Evolutionary conservation across 495 filamentous ascomycete genomes (phyloP).

Genomic region (Penicillium desertorum): DNA sequence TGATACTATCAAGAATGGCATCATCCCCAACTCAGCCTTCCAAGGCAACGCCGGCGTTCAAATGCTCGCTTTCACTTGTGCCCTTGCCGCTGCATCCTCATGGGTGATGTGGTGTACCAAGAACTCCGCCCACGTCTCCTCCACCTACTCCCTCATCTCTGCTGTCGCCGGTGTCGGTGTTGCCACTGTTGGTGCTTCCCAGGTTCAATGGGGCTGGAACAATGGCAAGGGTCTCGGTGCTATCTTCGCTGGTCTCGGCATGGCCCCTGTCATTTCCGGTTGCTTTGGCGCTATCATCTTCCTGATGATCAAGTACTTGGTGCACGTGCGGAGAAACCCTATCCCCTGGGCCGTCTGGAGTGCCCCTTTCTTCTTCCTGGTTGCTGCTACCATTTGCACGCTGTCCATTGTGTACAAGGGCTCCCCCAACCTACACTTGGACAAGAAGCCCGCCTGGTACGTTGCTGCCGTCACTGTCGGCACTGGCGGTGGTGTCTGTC

Average conservation of each 20-base stretch:
- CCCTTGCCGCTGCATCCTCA: slow-evolving; percentile 53
- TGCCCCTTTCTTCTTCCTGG: slow-evolving; percentile 58
- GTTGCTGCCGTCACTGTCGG: slow-evolving; percentile 58
- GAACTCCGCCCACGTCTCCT: slow-evolving; percentile 61
- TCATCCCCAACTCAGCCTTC: slow-evolving; percentile 54
- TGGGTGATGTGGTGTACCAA: slow-evolving; percentile 65
- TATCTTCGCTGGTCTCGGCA: slow-evolving; percentile 60
- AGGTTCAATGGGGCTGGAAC: slow-evolving; percentile 66
- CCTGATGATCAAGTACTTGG: slow-evolving; percentile 58
- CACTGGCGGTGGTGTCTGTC: slow-evolving; percentile 47
- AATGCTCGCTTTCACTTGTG: slow-evolving; percentile 61
- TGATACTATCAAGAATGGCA: slow-evolving; percentile 59
- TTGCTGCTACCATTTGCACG: slow-evolving; percentile 57
- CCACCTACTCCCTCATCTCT: slow-evolving; percentile 63
- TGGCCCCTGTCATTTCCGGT: slow-evolving; percentile 59
- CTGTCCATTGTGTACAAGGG: slow-evolving; percentile 66
- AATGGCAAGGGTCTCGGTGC: slow-evolving; percentile 57
- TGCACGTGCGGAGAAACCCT: slow-evolving; percentile 58
- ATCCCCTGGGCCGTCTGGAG: slow-evolving; percentile 57
- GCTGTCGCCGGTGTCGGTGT: slow-evolving; percentile 63
- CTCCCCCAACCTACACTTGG: slow-evolving; percentile 54
- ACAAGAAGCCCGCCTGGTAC: slow-evolving; percentile 56
- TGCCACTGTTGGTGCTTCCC: slow-evolving; percentile 54
- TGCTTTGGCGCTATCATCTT: slow-evolving; percentile 58
- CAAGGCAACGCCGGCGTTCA: slow-evolving; percentile 54